Base-by-base conservation (phyloP, 2,329 filamentous ascomycete species). In the Aspergillus awamori region DNA sequence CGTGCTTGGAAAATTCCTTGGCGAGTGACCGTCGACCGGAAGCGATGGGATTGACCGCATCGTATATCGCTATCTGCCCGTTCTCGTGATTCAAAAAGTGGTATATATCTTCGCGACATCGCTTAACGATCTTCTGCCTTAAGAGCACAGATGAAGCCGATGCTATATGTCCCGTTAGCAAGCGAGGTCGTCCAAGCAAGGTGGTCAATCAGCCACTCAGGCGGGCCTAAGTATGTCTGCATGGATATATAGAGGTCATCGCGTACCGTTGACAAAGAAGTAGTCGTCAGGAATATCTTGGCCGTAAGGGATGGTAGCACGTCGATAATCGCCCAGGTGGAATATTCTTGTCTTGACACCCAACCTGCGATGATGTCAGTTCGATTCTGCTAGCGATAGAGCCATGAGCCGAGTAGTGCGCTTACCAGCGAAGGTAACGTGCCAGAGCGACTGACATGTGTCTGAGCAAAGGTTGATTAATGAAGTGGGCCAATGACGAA, bases 261-360 rank as follows among this genome's bases (percentile, higher is more conserved):
- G 43, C 73, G 65, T 69, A 81, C 80, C 94, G 73, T 98, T 93
- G 26, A 96, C 90, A 75, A 94, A 97, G 81, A 99, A 99, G 77
- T 99, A 99, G 75, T 99, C 95, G 65, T 97, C 92, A 1, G 95
- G 96, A 15, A 99, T 90, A 60, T 93, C 87, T 59, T 89, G 89
- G 13, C 89, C 92, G 45, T 88, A 87, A 17, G 92, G 93, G 65
- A 98, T 87, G 15, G 94, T 96, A 33, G 93, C 93, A 74, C 95
- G 87, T 67, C 95, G 90, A 76, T 99, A 99, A 78, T 99, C 95
- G 60, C 96, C 95, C 15, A 99, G 83, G 75, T 99, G 95, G 76
- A 99, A 99, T 69, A 98, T 96, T 68, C 94, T 90, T 36, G 95
- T 98, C 81, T 99, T 99, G 62, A 99, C 95, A 64, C 95, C 95